phyloP scores from a whole-genome alignment of 2,329 filamentous ascomycete species.

The Xylaria sp. region DNA sequence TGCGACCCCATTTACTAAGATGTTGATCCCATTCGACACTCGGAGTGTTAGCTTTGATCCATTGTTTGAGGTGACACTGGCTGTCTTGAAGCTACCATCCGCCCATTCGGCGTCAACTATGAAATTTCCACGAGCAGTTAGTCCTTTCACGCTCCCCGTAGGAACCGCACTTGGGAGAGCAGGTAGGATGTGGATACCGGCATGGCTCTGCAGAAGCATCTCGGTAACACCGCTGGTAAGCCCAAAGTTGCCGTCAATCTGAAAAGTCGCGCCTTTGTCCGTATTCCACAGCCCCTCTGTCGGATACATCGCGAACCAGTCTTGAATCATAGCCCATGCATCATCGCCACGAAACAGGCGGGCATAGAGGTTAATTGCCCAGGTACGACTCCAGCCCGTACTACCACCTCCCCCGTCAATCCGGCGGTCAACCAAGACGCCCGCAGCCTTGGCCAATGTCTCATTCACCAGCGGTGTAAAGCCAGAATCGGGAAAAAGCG shows the following conservation, averaged over 20 bases:
- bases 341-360: slow-evolving; percentile 53
- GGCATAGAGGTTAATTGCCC: slow-evolving; percentile 59
- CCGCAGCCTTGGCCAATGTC: slow-evolving; percentile 31
- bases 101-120: slow-evolving; percentile 41
- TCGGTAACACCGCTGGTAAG: slow-evolving; percentile 45
- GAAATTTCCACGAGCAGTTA: slow-evolving; percentile 41
- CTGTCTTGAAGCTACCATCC: slow-evolving; percentile 35
- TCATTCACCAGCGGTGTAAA: slow-evolving; percentile 35
- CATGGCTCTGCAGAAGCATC: slow-evolving; percentile 22
- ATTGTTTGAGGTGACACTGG: slow-evolving; percentile 40
- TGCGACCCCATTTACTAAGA: slow-evolving; percentile 38
- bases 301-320: slow-evolving; percentile 51
- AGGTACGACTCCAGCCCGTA: slow-evolving; percentile 60
- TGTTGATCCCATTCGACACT: slow-evolving; percentile 32
- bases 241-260: slow-evolving; percentile 63
- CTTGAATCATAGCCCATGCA: slow-evolving; percentile 50
- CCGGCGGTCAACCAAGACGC: slow-evolving; percentile 34
- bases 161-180: slow-evolving; percentile 42
- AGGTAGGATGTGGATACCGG: slow-evolving; percentile 42
- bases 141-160: slow-evolving; percentile 39
- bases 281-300: slow-evolving; percentile 52
- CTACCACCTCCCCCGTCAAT: slow-evolving; percentile 40
- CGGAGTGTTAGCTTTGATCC: slow-evolving; percentile 40
- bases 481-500: slow-evolving; percentile 37
- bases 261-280: slow-evolving; percentile 49